Base-by-base conservation (phyloP, 2,329 filamentous ascomycete species). In the Sporothrix phasma region DNA sequence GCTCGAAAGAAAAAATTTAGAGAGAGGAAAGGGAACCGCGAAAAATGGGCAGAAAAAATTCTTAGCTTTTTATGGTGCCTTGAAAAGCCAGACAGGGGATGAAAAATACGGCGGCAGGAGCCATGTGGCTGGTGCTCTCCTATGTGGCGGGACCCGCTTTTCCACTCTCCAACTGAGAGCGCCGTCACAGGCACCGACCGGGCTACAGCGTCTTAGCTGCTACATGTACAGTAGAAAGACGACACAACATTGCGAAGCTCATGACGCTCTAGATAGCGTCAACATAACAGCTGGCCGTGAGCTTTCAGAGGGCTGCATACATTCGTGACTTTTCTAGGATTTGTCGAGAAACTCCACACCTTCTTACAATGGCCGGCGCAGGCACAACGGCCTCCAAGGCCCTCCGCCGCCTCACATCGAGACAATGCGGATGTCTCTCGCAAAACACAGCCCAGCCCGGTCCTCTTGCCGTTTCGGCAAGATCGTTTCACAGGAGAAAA, bases 1-100 rank as follows among this genome's bases (percentile, higher is more conserved):
- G 56, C n/a, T 59, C 24, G 7, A 62, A 64, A 47, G 58, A 53
- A 53, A 53, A 56, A 37, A 29, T 59, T 59, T 59, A 41, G 47
- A 45, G 10, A 41, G 51, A 51, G 34, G 43, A 41, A 53, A 63
- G 39, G 22, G 59, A 17, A 53, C 49, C 31, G 31, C 41, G 41
- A 46, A 58, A 66, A 53, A 58, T 22, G 24, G 13, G 46, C 34
- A 51, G n/a, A 34, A 47, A 54, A 65, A 46, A 39, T 45, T 62
- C 22, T 51, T 53, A 31, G 31, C 51, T 58, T 63, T 54, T 58
- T 46, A 29, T 41, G 51, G 45, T 41, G 31, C 59, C 45, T 46
- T 10, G 34, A 41, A 24, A 56, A 1, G 0, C 5, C n/a, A n/a
- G n/a, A n/a, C n/a, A n/a, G n/a, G n/a, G n/a, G n/a, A n/a, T n/a